Conservation (phyloP, 495 filamentous ascomycete genomes). For the Podospora pseudocomata region DNA sequence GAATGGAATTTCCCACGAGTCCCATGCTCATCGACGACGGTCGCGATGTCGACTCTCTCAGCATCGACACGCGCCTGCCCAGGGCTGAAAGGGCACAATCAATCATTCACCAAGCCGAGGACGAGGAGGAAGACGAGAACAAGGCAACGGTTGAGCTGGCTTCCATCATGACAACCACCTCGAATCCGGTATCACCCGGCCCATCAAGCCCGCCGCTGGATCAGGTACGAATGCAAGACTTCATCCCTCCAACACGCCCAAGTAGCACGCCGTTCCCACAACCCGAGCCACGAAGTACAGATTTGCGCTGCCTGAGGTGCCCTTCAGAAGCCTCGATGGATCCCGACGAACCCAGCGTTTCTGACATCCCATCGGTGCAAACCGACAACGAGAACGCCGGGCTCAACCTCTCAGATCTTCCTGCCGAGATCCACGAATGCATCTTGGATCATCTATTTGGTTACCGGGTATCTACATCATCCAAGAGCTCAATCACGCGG, state of each 20-base stretch:
- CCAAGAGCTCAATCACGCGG: conserved; percentile 49
- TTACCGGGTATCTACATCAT: conserved; percentile 56
- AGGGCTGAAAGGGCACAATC: conserved; percentile 28
- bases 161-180: conserved; percentile 50
- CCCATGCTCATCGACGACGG: conserved; percentile 27
- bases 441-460: conserved; percentile 68
- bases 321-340: conserved; percentile 32
- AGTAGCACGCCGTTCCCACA: conserved; percentile 57
- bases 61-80: conserved; percentile 29
- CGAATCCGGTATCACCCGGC: conserved; percentile 51
- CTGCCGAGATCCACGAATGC: conserved; percentile 66
- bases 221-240: conserved; percentile 43
- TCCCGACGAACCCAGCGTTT: conserved; percentile 23
- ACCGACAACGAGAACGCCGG: conserved; percentile 36
- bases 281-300: conserved; percentile 43
- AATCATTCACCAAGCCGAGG: conserved; percentile 27
- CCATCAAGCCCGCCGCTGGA: conserved; percentile 51
- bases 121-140: conserved; percentile 36
- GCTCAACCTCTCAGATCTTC: conserved; percentile 53
- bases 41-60: conserved; percentile 27
- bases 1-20: conserved; percentile 1
- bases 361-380: conserved; percentile 19
- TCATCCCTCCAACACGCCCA: conserved; percentile 50
- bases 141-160: conserved; percentile 44
- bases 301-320: conserved; percentile 39